Conservation (phyloP, 1,139 yeast genomes). For the Yamadazyma kanchanaburiensis region DNA sequence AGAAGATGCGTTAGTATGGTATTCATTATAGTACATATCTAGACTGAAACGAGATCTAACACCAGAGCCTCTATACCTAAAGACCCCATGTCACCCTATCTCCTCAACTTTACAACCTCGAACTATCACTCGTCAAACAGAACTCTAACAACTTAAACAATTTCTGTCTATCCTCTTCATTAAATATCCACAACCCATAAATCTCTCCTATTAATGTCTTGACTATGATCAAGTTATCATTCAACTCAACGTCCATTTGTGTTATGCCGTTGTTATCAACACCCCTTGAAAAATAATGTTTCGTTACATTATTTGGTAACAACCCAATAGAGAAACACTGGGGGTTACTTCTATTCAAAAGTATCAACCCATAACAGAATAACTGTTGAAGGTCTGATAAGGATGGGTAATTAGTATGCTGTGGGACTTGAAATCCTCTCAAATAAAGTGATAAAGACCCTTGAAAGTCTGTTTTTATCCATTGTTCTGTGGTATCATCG, state of each 20-base stretch:
- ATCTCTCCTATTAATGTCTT: conserved; percentile 75
- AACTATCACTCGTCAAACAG: conserved; percentile 40
- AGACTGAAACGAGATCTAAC: no score
- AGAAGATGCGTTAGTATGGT: no score
- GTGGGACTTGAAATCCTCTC: conserved; percentile 42
- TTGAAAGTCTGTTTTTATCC: conserved; percentile 78
- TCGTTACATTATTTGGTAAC: conserved; percentile 53
- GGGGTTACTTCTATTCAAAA: conserved; percentile 70
- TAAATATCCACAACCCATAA: conserved; percentile 87
- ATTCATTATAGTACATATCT: no score
- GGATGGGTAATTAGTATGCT: conserved; percentile 19
- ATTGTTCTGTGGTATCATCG: conserved; percentile 61
- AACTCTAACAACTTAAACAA: conserved; percentile 58
- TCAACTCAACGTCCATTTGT: conserved; percentile 69
- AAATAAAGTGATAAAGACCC: conserved; percentile 82
- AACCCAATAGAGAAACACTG: conserved; percentile 81
- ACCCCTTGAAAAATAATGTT: conserved; percentile 38
- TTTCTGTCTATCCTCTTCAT: conserved; percentile 67
- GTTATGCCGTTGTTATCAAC: conserved; percentile 41
- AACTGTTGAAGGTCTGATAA: conserved; percentile 44
- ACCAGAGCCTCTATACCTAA: no score
- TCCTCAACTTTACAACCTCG: no score
- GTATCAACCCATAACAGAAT: conserved; percentile 75
- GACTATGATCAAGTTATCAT: conserved; percentile 77
- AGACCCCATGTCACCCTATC: no score